Conservation (phyloP, 139 green algal genomes). For the Chlorella sorokiniana region DNA sequence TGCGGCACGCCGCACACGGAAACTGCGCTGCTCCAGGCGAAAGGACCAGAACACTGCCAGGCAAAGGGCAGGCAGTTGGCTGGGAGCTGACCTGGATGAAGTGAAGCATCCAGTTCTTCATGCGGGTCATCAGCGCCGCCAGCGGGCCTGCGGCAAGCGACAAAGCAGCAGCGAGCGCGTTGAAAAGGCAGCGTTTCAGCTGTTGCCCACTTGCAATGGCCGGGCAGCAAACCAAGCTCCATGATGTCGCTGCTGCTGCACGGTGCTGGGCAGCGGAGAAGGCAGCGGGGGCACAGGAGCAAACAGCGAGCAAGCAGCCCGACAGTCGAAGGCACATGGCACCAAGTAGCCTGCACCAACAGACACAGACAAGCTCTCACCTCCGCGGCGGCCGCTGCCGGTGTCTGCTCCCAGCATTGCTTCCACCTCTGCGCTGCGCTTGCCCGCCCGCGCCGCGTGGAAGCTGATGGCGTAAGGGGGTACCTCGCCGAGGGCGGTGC, state of each 20-base stretch:
- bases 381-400: background rate
- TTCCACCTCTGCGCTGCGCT: slow-evolving; percentile 63
- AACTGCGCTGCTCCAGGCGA: no score
- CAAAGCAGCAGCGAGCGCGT: background rate
- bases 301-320: background rate
- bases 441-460: slow-evolving; percentile 73
- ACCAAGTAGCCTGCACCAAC: no score
- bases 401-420: slow-evolving; percentile 42
- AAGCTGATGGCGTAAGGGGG: slow-evolving; percentile 89
- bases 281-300: no score
- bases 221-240: no score
- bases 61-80: background rate
- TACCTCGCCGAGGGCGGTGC: slow-evolving; percentile 91
- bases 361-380: background rate
- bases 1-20: no score
- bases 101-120: slow-evolving; percentile 85
- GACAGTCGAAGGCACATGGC: no score
- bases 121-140: slow-evolving; percentile 34
- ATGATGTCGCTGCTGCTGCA: background rate
- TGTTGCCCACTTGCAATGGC: background rate
- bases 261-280: no score
- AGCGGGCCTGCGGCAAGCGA: slow-evolving; percentile 20
- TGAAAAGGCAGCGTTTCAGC: background rate
- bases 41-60: no score
- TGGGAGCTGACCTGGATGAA: slow-evolving; percentile 72